Evolutionary conservation across 2,329 filamentous ascomycete species (phyloP).

Genomic region (Cercospora zeina): DNA sequence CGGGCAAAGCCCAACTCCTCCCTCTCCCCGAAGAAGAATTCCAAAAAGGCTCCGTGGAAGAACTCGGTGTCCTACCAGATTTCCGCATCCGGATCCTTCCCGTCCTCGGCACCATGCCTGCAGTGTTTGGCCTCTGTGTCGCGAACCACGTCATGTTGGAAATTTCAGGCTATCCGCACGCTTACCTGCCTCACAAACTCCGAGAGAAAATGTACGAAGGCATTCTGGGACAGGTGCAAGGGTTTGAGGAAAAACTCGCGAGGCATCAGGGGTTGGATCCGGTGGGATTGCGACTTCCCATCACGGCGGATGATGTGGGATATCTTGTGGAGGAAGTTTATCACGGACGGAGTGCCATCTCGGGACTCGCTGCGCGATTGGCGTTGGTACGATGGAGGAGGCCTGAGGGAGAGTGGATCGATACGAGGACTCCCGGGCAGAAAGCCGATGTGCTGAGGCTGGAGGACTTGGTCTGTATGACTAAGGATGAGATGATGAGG

Average conservation of each 20-base stretch:
- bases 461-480: slow-evolving; percentile 82
- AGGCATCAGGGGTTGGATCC: slow-evolving; percentile 56
- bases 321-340: slow-evolving; percentile 91
- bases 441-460: slow-evolving; percentile 70
- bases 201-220: slow-evolving; percentile 91
- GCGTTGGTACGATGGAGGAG: slow-evolving; percentile 77
- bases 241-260: slow-evolving; percentile 73
- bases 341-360: slow-evolving; percentile 77
- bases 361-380: slow-evolving; percentile 75
- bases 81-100: slow-evolving; percentile 94
- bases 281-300: slow-evolving; percentile 73
- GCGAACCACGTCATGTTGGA: slow-evolving; percentile 91
- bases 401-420: slow-evolving; percentile 63
- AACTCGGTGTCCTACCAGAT: slow-evolving; percentile 84
- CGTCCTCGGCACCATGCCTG: slow-evolving; percentile 94
- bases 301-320: slow-evolving; percentile 77
- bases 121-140: slow-evolving; percentile 86
- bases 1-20: slow-evolving; percentile 85
- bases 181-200: slow-evolving; percentile 77
- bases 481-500: slow-evolving; percentile 78
- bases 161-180: slow-evolving; percentile 78
- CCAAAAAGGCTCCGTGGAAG: slow-evolving; percentile 77
- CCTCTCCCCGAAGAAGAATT: slow-evolving; percentile 88
- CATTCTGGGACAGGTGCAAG: slow-evolving; percentile 73
- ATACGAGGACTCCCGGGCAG: slow-evolving; percentile 69